phyloP scores from a whole-genome alignment of 352 stramenopile species.

The Globisporangium nodosum region DNA sequence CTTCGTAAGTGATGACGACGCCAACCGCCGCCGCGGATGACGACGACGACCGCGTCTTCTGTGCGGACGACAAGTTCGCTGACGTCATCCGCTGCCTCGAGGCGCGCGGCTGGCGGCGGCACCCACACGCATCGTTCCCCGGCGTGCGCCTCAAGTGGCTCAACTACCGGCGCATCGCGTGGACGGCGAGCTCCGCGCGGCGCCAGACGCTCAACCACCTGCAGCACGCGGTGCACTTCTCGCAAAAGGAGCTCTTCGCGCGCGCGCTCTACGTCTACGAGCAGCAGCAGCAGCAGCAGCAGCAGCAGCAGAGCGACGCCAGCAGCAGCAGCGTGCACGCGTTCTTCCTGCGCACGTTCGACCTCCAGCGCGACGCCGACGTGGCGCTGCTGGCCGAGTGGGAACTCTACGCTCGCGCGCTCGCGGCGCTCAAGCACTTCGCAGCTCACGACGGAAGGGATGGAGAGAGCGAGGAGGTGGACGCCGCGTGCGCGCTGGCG shows the following conservation, averaged over 20 bases:
- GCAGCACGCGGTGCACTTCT: slow-evolving; percentile 52
- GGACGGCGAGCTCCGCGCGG: slow-evolving; percentile 12
- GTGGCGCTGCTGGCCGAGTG: slow-evolving; percentile 23
- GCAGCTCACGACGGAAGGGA: neutral
- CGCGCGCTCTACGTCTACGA: slow-evolving; percentile 27
- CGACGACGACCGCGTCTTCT: slow-evolving; percentile 22
- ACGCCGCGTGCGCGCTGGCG: slow-evolving; percentile 6
- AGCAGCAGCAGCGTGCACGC: slow-evolving; percentile 17
- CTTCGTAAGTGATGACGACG: neutral
- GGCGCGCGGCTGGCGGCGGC: slow-evolving; percentile 38
- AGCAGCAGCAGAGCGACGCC: neutral
- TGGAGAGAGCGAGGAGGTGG: neutral
- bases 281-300: neutral
- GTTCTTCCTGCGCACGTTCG: slow-evolving; percentile 52
- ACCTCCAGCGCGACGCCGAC: slow-evolving; percentile 16
- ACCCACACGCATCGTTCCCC: slow-evolving; percentile 50
- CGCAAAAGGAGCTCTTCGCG: slow-evolving; percentile 53
- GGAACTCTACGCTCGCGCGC: slow-evolving; percentile 43
- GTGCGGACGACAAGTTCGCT: slow-evolving; percentile 52
- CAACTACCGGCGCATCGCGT: slow-evolving; percentile 68
- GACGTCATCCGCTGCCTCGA: slow-evolving; percentile 39
- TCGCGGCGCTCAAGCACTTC: slow-evolving; percentile 32
- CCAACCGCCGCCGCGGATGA: neutral
- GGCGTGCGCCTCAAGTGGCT: slow-evolving; percentile 56
- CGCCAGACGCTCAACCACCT: slow-evolving; percentile 40